Evolutionary conservation across 2,329 filamentous ascomycete species (phyloP), one percentile per base, ranked within the genome.

Genomic region (Colletotrichum abscissum): DNA sequence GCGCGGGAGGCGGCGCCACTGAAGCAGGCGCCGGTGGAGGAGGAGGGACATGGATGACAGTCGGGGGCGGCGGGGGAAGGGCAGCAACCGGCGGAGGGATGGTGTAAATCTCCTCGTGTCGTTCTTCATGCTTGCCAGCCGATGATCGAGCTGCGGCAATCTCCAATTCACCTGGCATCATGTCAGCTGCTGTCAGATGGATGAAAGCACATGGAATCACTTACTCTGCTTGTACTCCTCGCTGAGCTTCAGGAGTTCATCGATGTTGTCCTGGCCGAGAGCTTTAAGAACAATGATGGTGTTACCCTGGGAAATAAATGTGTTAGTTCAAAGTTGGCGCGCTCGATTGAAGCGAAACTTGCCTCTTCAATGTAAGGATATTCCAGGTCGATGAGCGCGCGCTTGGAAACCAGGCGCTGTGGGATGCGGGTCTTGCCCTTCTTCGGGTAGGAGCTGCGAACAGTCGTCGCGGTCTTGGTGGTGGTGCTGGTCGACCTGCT

Each of bases 341-440:
- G 2, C 7, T 33, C 16, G 72, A 2, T 5, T 1, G 6, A 11
- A 63, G 8, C 26, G 56, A 35, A 46, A 81, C 90, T 77, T 82
- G 95, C 94, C 88, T 98, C 95, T 85, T 97, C 94, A 69, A 94
- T 89, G 78, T 92, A 98, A 0, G 94, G 94, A 82, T 98, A 98
- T 14, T 94, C 93, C 16, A 97, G 87, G 75, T 98, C 94, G 75
- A 94, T 92, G 42, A 98, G 89, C 1, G 94, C 95, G 74, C 92
- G 89, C 80, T 93, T 93, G 76, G 94, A 93, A 16, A 97, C 94
- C 73, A 98, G 86, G 69, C 93, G 90, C 72, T 90, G 91, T 1
- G 95, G 95, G 81, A 98, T 95, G 77, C 94, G 91, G 16, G 95
- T 98, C 88, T 95, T 97, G 78, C 95, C 95, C 81, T 93, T 95